Evolutionary conservation across 495 filamentous ascomycete genomes (phyloP).

Genomic region (Daldinia bambusicola): DNA sequence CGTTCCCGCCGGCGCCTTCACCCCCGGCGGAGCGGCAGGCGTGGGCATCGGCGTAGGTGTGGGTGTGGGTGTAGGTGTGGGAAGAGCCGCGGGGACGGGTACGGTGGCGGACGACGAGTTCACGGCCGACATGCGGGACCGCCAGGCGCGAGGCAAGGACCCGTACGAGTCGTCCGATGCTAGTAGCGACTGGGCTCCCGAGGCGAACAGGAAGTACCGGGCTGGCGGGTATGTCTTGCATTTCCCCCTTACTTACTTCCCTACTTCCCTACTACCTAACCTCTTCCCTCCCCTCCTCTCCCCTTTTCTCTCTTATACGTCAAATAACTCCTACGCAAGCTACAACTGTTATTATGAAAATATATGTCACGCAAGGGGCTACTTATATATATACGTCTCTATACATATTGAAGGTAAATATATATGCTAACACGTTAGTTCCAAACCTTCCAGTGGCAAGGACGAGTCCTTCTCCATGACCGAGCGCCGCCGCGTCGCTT

Average conservation of each 20-base stretch:
- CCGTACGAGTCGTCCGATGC: constrained; percentile 53
- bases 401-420: neutral
- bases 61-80: neutral
- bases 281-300: neutral
- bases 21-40: constrained; percentile 13
- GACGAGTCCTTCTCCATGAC: constrained; percentile 45
- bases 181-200: constrained; percentile 35
- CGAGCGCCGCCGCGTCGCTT: constrained; percentile 55
- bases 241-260: neutral
- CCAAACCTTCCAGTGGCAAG: constrained; percentile 10
- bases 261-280: neutral
- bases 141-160: constrained; percentile 65
- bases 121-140: constrained; percentile 59
- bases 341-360: neutral
- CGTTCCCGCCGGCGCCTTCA: constrained; percentile 5
- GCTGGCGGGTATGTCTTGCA: constrained; percentile 19
- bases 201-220: constrained; percentile 17
- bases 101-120: constrained; percentile 29
- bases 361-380: neutral
- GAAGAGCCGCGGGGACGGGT: too few species aligned
- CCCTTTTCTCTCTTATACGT: neutral
- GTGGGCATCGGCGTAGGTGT: neutral
- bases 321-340: too few species aligned
- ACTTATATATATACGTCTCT: neutral
- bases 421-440: constrained; percentile 4